Base-by-base conservation (phyloP, 495 filamentous ascomycete genomes). In the Podospora conica region DNA sequence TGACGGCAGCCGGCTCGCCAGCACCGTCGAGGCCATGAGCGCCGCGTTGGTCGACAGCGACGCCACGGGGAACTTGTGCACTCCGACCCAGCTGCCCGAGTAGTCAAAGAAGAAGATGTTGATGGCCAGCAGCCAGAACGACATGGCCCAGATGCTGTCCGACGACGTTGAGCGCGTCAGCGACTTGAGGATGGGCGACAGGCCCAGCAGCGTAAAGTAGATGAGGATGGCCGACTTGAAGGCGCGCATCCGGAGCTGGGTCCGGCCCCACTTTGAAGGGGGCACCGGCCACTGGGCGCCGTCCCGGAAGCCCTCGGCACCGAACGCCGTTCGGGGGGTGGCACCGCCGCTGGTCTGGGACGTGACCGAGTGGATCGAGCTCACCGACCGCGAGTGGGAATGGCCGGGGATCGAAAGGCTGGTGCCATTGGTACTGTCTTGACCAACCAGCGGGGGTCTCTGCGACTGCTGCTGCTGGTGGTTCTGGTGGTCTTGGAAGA, bases 41-140 rank as follows among this genome's bases (percentile, higher is more conserved):
- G 96, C 94, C 8, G 95, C 93, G 69, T 98, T 98, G 25, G 92
- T 97, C 33, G 92, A 95, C 11, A 98, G 82, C 1, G 74, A 75
- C 10, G 91, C 90, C 58, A 96, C 92, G 1, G 94, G 94, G 66
- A 82, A 85, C 69, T 78, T 78, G 61, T 87, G 64, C 53, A 83
- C 83, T 48, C 83, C 84, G 1, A 82, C 82, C 21, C 70, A 86
- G 68, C 68, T 70, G 59, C 73, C 88, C 25, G 92, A 89, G 71
- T 98, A 98, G 79, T 98, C 95, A 74, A 97, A 96, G 74, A 95
- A 96, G 76, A 96, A 92, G 70, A 97, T 90, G 77, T 98, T 98
- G 78, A 97, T 93, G 65, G 91, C 85, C 73, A 98, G 85, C 57
- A 98, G 82, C 88, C 91, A 96, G 76, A 88, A 91, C 68, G 90